phyloP scores from a whole-genome alignment of 2,329 filamentous ascomycete genomes.

The Coniella lustricola region DNA sequence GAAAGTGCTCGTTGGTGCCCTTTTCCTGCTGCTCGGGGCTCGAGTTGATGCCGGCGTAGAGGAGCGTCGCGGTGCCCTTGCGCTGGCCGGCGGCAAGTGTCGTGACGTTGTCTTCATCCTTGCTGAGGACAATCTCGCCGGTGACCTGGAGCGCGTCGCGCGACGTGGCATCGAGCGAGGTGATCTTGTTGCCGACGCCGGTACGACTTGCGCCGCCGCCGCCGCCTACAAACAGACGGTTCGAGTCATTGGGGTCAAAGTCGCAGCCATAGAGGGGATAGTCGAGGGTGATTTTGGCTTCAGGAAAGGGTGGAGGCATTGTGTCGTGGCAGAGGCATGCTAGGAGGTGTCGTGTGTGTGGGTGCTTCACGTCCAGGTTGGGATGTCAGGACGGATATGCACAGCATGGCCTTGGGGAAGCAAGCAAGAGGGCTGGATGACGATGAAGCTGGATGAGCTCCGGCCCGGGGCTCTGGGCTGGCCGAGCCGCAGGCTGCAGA shows the following conservation, averaged over 20 bases:
- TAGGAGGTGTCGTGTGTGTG: background rate
- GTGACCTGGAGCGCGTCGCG: constrained; percentile 56
- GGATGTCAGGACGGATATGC: too few species aligned
- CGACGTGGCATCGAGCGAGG: constrained; percentile 62
- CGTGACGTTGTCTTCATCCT: constrained; percentile 83
- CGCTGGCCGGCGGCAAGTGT: constrained; percentile 65
- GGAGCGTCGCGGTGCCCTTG: constrained; percentile 47
- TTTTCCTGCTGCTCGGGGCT: constrained; percentile 63
- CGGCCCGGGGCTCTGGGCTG: background rate
- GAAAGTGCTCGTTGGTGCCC: constrained; percentile 78
- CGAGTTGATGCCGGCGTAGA: constrained; percentile 80
- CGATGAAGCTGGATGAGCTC: background rate
- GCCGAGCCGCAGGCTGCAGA: background rate
- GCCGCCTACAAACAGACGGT: constrained; percentile 73
- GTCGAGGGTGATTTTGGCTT: constrained; percentile 59
- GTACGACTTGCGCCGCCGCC: constrained; percentile 77
- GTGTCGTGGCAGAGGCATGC: constrained; percentile 5
- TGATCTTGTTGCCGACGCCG: constrained; percentile 82
- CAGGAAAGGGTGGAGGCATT: constrained; percentile 31
- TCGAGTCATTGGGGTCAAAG: constrained; percentile 75
- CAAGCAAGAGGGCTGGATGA: background rate
- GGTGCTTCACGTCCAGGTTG: too few species aligned
- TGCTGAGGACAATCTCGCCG: constrained; percentile 69
- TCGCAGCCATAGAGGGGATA: constrained; percentile 85
- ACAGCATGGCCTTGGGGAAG: background rate